A percentile compares a stretch with the other conserved stretches of the same genome.
Conservation (phyloP, 176 grass and related monocot species). For the Rhynchospora tenuis region DNA sequence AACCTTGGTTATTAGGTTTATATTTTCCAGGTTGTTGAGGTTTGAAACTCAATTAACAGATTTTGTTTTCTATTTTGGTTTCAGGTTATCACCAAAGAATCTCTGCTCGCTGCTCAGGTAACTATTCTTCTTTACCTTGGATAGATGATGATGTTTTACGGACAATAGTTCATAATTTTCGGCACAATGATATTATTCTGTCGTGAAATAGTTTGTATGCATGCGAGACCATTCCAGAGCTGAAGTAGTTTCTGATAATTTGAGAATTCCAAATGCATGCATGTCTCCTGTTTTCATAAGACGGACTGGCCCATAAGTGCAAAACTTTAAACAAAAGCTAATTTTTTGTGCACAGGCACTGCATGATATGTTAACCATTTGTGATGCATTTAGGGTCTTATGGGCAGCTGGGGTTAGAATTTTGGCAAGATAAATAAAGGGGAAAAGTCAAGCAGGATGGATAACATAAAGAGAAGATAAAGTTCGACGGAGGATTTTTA, state of each 20-base stretch:
- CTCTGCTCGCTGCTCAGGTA: slow-evolving; percentile 79
- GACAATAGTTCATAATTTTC: background rate
- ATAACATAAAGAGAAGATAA: too few species aligned
- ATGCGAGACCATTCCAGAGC: slow-evolving; percentile 1
- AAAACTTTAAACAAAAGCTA: background rate
- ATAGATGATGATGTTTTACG: background rate
- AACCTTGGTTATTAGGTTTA: too few species aligned
- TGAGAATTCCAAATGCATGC: background rate
- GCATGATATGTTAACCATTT: background rate
- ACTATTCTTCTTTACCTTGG: slow-evolving; percentile 20
- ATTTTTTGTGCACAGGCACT: background rate
- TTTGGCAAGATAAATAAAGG: too few species aligned
- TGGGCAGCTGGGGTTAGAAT: too few species aligned
- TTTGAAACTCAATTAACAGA: slow-evolving; percentile 9
- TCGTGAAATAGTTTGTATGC: background rate
- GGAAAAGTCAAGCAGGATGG: too few species aligned
- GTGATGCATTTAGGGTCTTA: too few species aligned
- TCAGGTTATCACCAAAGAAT: slow-evolving; percentile 96
- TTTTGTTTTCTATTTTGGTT: slow-evolving; percentile 17
- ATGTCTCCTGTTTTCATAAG: background rate
- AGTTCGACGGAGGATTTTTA: too few species aligned
- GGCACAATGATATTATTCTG: background rate
- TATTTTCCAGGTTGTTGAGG: background rate
- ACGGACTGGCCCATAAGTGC: background rate
- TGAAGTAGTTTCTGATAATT: background rate